phyloP scores from a whole-genome alignment of 2,329 filamentous ascomycete species.

The Bipolaris victoriae region DNA sequence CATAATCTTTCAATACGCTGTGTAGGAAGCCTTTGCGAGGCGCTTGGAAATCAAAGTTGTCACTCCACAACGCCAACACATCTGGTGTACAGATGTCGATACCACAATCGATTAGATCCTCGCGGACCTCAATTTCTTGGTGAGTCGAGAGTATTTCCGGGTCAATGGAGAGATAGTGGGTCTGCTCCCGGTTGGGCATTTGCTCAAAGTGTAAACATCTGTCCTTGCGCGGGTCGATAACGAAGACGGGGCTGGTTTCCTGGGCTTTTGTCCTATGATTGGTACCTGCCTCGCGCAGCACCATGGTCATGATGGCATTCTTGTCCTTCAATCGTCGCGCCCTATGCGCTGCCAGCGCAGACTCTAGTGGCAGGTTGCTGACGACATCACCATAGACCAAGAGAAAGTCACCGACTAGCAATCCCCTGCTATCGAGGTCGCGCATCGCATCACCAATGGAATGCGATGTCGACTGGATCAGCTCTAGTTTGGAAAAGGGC shows the following conservation, averaged over 20 bases:
- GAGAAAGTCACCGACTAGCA: slow-evolving; percentile 90
- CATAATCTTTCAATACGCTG: slow-evolving; percentile 94
- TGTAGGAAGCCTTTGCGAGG: slow-evolving; percentile 88
- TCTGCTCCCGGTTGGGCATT: slow-evolving; percentile 71
- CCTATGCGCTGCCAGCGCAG: slow-evolving; percentile 77
- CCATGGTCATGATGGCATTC: slow-evolving; percentile 97
- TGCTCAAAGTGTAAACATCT: slow-evolving; percentile 95
- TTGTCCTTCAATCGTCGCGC: slow-evolving; percentile 82
- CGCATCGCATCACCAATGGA: slow-evolving; percentile 94
- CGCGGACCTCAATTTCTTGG: slow-evolving; percentile 79
- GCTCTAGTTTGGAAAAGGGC: slow-evolving; percentile 80
- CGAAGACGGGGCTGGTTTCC: slow-evolving; percentile 79
- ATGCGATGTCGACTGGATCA: slow-evolving; percentile 84
- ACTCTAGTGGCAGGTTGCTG: slow-evolving; percentile 84
- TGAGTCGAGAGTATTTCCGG: slow-evolving; percentile 76
- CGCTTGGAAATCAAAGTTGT: slow-evolving; percentile 96
- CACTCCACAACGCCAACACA: slow-evolving; percentile 91
- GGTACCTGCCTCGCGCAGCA: slow-evolving; percentile 77
- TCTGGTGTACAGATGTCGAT: slow-evolving; percentile 98
- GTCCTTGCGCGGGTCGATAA: slow-evolving; percentile 79
- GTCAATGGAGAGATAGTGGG: slow-evolving; percentile 74
- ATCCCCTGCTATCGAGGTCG: slow-evolving; percentile 82
- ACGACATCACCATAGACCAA: slow-evolving; percentile 92
- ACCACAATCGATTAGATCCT: slow-evolving; percentile 89
- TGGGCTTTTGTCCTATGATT: slow-evolving; percentile 79